A percentile compares a stretch with the other conserved stretches of the same genome.
Conservation (phyloP, 768 basidiomycete genomes). For the Hygrocybe coccinea region DNA sequence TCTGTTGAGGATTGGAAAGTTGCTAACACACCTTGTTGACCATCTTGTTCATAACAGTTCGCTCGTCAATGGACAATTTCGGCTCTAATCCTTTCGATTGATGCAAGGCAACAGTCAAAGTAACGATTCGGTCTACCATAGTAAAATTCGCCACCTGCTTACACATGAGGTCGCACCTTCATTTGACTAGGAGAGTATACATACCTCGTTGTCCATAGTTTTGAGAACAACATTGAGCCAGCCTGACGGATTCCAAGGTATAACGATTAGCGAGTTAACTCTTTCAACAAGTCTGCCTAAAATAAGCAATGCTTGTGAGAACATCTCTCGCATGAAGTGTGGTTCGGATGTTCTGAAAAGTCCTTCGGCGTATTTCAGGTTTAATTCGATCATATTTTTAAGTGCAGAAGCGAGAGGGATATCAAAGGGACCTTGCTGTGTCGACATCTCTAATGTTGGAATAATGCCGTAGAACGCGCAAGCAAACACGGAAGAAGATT, state of each 20-base stretch:
- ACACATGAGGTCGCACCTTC: constrained; percentile 4
- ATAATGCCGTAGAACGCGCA: constrained; percentile 57
- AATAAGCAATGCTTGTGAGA: constrained; percentile 48
- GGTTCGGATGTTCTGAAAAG: constrained; percentile 32
- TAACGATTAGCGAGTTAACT: constrained; percentile 33
- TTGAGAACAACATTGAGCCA: constrained; percentile 61
- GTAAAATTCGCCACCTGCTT: constrained; percentile 59
- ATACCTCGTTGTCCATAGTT: constrained; percentile 53
- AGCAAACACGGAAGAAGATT: constrained; percentile 51
- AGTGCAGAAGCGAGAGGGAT: constrained; percentile 57
- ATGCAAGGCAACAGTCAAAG: constrained; percentile 52
- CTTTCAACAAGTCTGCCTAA: constrained; percentile 47
- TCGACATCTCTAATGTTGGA: constrained; percentile 15
- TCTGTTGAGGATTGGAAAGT: neutral
- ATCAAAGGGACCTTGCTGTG: constrained; percentile 24
- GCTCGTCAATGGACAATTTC: constrained; percentile 49
- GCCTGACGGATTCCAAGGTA: constrained; percentile 56
- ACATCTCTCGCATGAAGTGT: constrained; percentile 42
- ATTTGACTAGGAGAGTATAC: constrained; percentile 15
- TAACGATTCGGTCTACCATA: constrained; percentile 58
- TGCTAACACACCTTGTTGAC: constrained; percentile 36
- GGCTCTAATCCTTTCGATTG: constrained; percentile 48
- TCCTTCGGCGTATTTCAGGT: constrained; percentile 38
- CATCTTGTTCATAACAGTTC: constrained; percentile 54
- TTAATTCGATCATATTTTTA: constrained; percentile 49